phyloP scores from a whole-genome alignment of 1,284 basidiomycete species.

The Pseudomicrostroma phylloplanum region DNA sequence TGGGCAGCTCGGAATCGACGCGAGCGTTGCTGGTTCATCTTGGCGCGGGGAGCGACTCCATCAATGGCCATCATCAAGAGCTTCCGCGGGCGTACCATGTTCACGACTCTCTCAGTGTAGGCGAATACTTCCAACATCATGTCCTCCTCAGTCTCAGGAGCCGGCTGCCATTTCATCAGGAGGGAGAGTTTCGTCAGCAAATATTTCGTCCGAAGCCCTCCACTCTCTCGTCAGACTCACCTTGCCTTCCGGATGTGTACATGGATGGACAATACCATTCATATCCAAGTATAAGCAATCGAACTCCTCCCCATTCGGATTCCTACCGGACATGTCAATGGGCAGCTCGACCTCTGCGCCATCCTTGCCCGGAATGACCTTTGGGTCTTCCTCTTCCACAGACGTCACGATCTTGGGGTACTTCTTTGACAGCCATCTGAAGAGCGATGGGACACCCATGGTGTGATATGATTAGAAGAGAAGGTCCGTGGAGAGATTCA shows the following conservation, averaged over 20 bases:
- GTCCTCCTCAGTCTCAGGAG: conserved; percentile 94
- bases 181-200: not conserved
- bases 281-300: conserved; percentile 80
- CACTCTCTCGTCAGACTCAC: conserved; percentile 44
- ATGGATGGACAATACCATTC: conserved; percentile 73
- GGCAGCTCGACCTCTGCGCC: conserved; percentile 64
- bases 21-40: conserved; percentile 98
- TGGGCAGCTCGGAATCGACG: conserved; percentile 89
- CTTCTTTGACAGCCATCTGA: conserved; percentile 52
- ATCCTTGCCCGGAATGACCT: conserved; percentile 51
- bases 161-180: conserved; percentile 39
- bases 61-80: conserved; percentile 98
- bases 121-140: conserved; percentile 99
- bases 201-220: not conserved
- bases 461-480: too few species aligned
- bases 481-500: too few species aligned
- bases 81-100: conserved; percentile 91
- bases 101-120: conserved; percentile 94
- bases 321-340: conserved; percentile 72
- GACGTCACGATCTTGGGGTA: conserved; percentile 49
- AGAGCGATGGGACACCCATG: conserved; percentile 47
- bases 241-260: conserved; percentile 95
- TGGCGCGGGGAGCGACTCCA: conserved; percentile 93
- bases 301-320: conserved; percentile 94
- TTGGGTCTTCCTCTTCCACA: conserved; percentile 47